phyloP scores from a whole-genome alignment of 2,329 filamentous ascomycete genomes.

The Sporothrix humicola region DNA sequence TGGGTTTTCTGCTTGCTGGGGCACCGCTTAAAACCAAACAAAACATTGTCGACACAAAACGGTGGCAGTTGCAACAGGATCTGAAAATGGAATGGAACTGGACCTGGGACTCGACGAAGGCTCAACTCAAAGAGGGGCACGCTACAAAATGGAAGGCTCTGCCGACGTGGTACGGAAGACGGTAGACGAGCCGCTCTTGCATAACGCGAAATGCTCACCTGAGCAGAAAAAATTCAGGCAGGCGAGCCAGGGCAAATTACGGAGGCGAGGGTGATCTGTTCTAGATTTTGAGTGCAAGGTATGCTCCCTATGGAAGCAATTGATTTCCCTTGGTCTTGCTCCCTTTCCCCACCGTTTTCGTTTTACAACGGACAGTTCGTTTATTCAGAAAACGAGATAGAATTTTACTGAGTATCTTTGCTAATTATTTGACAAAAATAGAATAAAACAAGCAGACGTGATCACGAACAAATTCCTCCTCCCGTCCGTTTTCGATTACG shows the following conservation, averaged over 20 bases:
- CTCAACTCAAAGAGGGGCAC: neutral
- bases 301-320: no score
- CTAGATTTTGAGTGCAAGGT: no score
- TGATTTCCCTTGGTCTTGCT: no score
- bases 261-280: neutral
- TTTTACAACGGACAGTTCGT: no score
- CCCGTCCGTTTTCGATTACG: neutral
- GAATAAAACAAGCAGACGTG: neutral
- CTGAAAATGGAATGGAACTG: neutral
- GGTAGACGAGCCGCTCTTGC: conserved; percentile 26
- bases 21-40: neutral
- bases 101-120: neutral
- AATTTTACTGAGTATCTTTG: no score
- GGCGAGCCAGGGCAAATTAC: neutral
- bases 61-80: neutral
- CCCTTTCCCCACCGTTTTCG: neutral
- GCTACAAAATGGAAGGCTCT: neutral
- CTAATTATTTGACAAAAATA: neutral
- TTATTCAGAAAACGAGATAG: no score
- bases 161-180: neutral
- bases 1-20: no score
- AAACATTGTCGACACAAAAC: neutral
- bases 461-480: neutral
- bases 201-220: conserved; percentile 19
- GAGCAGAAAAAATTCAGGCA: conserved; percentile 11